These are phyloP conservation scores for Aureobasidium pullulans DNA, from an alignment of 2,329 filamentous ascomycete species.

Conservation along the genomic window DNA sequence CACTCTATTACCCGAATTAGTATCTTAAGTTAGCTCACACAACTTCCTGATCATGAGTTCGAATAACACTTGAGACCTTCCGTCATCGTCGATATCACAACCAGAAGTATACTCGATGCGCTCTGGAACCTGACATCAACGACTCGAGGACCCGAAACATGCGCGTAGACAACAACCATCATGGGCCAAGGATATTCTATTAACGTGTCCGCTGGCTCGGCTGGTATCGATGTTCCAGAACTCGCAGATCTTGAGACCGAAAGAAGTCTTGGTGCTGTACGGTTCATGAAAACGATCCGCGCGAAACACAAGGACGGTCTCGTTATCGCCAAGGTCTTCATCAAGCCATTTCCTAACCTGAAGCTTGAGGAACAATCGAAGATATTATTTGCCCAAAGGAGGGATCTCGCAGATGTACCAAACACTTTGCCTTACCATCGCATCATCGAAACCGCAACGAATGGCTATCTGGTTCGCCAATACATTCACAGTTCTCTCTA, in stretches of 20 bases:
- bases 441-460: constrained; percentile 82
- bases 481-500: constrained; percentile 96
- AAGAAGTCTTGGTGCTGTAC: constrained; percentile 79
- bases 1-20: not conserved
- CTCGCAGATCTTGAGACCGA: constrained; percentile 87
- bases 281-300: constrained; percentile 95
- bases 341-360: constrained; percentile 67
- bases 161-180: constrained; percentile 20
- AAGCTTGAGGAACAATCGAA: constrained; percentile 15
- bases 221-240: constrained; percentile 89
- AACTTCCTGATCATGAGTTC: not conserved
- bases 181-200: constrained; percentile 99
- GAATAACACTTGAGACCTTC: not conserved
- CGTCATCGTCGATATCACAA: not conserved
- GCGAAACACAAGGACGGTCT: constrained; percentile 85
- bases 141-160: not conserved
- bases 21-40: not conserved
- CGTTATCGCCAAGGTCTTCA: constrained; percentile 87
- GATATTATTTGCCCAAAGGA: constrained; percentile 51
- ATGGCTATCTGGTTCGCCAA: constrained; percentile 88
- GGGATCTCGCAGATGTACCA: constrained; percentile 70
- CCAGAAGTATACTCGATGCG: not conserved
- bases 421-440: constrained; percentile 89
- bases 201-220: constrained; percentile 82
- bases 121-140: not conserved